Evolutionary conservation across 2,329 filamentous ascomycete genomes (phyloP).

Genomic region (Aurifilum marmelostoma): DNA sequence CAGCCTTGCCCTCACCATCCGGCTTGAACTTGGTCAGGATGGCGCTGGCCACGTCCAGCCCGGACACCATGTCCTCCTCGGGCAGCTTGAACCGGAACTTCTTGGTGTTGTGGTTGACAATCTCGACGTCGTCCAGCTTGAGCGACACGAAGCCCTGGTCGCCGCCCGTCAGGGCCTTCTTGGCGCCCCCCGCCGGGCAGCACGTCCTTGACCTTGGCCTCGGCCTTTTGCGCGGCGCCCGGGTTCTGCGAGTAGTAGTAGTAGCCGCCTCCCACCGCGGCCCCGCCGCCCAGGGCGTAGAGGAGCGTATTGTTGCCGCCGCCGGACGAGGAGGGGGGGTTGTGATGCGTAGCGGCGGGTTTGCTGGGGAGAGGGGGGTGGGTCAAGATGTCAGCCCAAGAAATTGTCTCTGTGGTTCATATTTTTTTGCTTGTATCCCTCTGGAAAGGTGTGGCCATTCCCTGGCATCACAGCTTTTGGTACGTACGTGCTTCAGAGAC

Average conservation of each 20-base stretch:
- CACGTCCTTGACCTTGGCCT: slow-evolving; percentile 51
- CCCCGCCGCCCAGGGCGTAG: slow-evolving; percentile 63
- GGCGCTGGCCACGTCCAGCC: slow-evolving; percentile 80
- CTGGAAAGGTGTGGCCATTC: not conserved
- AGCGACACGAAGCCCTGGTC: slow-evolving; percentile 88
- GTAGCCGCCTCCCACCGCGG: slow-evolving; percentile 61
- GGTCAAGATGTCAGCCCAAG: slow-evolving; percentile 33
- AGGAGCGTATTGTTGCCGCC: slow-evolving; percentile 60
- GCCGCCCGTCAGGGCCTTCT: slow-evolving; percentile 72
- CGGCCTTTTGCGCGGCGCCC: slow-evolving; percentile 58
- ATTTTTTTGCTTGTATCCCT: not conserved
- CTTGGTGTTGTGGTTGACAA: slow-evolving; percentile 94
- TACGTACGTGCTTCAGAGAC: slow-evolving; percentile 66
- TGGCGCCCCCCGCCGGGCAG: slow-evolving; percentile 40
- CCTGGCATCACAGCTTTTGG: not conserved
- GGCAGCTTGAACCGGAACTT: slow-evolving; percentile 85
- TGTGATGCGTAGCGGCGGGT: slow-evolving; percentile 72
- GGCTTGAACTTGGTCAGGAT: slow-evolving; percentile 91
- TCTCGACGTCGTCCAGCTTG: slow-evolving; percentile 76
- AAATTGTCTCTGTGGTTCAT: not conserved
- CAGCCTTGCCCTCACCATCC: slow-evolving; percentile 79
- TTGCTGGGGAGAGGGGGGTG: slow-evolving; percentile 47
- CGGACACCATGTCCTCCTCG: slow-evolving; percentile 81
- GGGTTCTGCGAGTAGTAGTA: slow-evolving; percentile 54
- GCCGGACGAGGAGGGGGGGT: slow-evolving; percentile 46